Evolutionary conservation across 495 filamentous ascomycete species (phyloP).

Genomic region (Cryomyces antarcticus): DNA sequence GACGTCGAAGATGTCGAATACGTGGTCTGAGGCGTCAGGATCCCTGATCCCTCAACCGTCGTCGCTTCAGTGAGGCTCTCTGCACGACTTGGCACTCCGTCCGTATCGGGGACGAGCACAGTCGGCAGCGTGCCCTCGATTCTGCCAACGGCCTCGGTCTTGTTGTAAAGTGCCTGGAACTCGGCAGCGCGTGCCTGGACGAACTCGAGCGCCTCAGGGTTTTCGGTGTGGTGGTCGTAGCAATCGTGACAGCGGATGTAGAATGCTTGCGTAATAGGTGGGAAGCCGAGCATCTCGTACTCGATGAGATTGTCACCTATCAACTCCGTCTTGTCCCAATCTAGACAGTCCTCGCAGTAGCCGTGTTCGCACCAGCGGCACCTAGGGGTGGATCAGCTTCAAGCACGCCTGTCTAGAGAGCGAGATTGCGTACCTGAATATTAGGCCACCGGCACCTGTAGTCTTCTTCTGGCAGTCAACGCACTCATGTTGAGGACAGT

Average conservation of each 20-base stretch:
- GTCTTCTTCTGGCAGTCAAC: constrained; percentile 32
- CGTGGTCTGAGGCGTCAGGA: constrained; percentile 13
- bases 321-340: constrained; percentile 30
- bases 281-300: constrained; percentile 28
- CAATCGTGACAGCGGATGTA: constrained; percentile 30
- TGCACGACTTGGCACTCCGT: constrained; percentile 6
- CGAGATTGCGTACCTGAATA: constrained; percentile 21
- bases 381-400: background rate
- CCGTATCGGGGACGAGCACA: background rate
- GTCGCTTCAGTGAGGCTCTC: constrained; percentile 21
- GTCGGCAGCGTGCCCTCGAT: background rate
- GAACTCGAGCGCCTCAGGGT: constrained; percentile 12
- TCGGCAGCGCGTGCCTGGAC: constrained; percentile 11
- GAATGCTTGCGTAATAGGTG: constrained; percentile 22
- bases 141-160: background rate
- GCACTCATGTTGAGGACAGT: constrained; percentile 41
- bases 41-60: constrained; percentile 17
- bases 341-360: constrained; percentile 42
- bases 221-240: constrained; percentile 16
- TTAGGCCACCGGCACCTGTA: constrained; percentile 33
- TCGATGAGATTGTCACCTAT: constrained; percentile 31
- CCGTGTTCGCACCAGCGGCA: constrained; percentile 36
- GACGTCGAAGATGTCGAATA: background rate
- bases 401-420: background rate
- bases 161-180: constrained; percentile 9